Base-by-base conservation (phyloP, 352 stramenopile genomes). In the Pythium periplocum region DNA sequence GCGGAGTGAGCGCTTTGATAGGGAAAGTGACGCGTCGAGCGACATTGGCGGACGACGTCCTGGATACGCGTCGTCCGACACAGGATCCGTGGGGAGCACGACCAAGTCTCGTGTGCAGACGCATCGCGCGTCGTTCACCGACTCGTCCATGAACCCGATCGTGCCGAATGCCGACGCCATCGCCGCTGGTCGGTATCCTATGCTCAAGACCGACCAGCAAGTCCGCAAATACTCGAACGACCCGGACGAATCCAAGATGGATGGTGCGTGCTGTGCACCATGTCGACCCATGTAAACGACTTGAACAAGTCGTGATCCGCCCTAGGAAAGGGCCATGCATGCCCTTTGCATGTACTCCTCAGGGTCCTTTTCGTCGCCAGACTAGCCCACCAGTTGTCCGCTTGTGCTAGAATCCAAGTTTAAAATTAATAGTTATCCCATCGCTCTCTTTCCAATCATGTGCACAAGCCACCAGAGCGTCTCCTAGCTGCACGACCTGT, bases 1-100 rank as follows among this genome's bases (percentile, higher is more conserved):
- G 8, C 76, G 78, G 47, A 91, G 83, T 54, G 84, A 93, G 63
- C 78, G 73, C 39, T 87, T 86, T 66, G 84, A 94, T 56, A 70
- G 71, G 3, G 81, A 90, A 65, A 94, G 84, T 53, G 84, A 94
- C 57, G 84, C 73, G 33, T 94, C 83, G 17, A 93, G 82, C 44
- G 80, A 90, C 43, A 83, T 86, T 53, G 72, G 77, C 41, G 63
- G 69, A 0, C 72, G 78, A 46, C 72, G 72, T 50, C 62, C 55
- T 38, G 66, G 69, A 6, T 78, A 80, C 57, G 68, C 75, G 17
- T 83, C 73, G 0, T 91, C 78, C 3, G 81, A 91, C 62, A 82
- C 73, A 30, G 74, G 77, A 7, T 89, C 78, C 7, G 62, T 75
- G 6, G 71, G 73, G 33, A 76, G 67, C 34, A 69, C 59, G 41